These are phyloP conservation scores for Ceratocystis alfenasii DNA, from an alignment of 2,329 filamentous ascomycete genomes.

Conservation along the genomic window DNA sequence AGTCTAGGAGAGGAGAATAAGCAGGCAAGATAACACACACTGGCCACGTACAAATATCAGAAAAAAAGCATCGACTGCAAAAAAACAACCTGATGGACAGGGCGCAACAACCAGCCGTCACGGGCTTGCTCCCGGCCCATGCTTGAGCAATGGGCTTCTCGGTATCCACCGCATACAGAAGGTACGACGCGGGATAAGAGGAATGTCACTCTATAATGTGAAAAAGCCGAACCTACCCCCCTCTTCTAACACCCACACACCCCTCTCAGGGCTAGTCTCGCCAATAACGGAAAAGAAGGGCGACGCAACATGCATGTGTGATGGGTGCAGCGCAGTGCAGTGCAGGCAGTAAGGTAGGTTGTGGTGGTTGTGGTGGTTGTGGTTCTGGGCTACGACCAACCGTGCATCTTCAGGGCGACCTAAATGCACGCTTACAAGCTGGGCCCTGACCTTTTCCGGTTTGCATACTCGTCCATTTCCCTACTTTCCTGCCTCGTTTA, in stretches of 20 bases:
- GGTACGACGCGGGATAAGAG: conserved; percentile 4
- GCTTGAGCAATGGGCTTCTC: not conserved
- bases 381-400: not conserved
- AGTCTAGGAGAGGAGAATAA: not conserved
- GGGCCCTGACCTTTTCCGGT: not conserved
- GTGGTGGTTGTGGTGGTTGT: too few species aligned
- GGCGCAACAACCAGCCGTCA: conserved; percentile 11
- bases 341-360: not conserved
- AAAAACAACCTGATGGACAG: conserved; percentile 12
- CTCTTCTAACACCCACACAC: not conserved
- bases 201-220: not conserved
- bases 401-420: conserved; percentile 2
- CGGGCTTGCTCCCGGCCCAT: not conserved
- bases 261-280: not conserved
- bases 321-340: not conserved
- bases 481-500: not conserved
- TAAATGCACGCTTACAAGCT: not conserved
- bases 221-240: not conserved
- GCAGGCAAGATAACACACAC: not conserved
- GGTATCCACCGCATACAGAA: conserved; percentile 6
- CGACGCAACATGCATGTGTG: not conserved
- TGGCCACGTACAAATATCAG: not conserved
- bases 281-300: not conserved
- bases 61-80: conserved; percentile 1
- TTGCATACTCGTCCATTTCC: not conserved